Evolutionary conservation across 2,329 filamentous ascomycete genomes (phyloP), one percentile per base, ranked within the genome.

Genomic region (Aspergillus vadensis): DNA sequence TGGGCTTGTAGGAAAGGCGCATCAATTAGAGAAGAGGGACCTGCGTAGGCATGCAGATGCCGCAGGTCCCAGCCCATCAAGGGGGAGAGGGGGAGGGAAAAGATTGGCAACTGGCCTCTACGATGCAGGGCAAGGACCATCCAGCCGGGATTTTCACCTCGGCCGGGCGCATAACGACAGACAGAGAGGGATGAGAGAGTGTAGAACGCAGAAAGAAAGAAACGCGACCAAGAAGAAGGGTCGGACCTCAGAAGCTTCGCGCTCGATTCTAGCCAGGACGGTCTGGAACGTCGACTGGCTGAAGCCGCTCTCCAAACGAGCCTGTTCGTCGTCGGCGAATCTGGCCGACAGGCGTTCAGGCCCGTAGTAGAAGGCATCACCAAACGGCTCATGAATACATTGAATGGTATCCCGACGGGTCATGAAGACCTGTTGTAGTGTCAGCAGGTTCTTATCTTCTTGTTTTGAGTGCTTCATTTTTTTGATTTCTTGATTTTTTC

Each of bases 321-420:
- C 73, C 62, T 78, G 73, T 69, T 84, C 82, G 66, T 97, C 91
- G 48, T 89, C 75, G 71, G 88, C 88, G 74, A 91, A 99, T 70
- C 95, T 87, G 55, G 85, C 81, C 71, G 90, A 88, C 68, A 98
- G 83, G 68, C 91, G 86, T 80, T 99, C 95, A 6, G 94, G 93
- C 55, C 95, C 94, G 73, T 90, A 98, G 81, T 98, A 98, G 75
- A 94, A 98, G 63, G 93, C 91, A 79, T 98, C 95, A 57, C 94
- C 94, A 78, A 98, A 98, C 5, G 95, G 95, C 80, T 99, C 95
- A 77, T 98, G 95, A 69, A 95, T 83, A 74, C 91, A 96, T 70
- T 89, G 83, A 61, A 98, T 85, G 57, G 84, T 88, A 72, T 96
- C 89, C 69, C 86, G 86, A 68, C 92, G 90, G 69, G 93, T 97